Base-by-base conservation (phyloP, 352 stramenopile species). In the Sclerospora graminicola region DNA sequence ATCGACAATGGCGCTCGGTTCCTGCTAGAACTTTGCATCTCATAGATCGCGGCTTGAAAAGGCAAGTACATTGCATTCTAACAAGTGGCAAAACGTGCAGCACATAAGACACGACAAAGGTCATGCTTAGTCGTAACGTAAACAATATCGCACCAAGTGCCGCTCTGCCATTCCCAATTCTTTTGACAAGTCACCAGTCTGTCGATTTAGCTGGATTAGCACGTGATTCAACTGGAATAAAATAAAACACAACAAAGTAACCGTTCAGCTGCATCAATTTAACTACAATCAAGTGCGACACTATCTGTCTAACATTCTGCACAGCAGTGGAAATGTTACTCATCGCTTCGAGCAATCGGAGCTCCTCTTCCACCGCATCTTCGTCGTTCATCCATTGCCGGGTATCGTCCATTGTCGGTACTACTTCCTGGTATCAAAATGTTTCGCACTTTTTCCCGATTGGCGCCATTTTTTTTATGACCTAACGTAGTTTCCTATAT, bases 21-120 rank as follows among this genome's bases (percentile, higher is more conserved):
- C 21, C 32, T 24, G 51, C 16, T 63, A 20, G 36, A 45, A 53
- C 54, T 75, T 48, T 79, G 66, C 45, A 79, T 68, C 29, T 65
- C 57, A 56, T 79, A 79, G 60, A 79, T 75, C 39, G 63, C 60
- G 5, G 66, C 60, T 50, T 79, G 66, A 40, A 79, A 79, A 2
- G 66, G 66, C 41, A 79, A 20, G 20, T 75, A 79, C 48, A 79
- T 28, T 8, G 66, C 63, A 31, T 75, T 79, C 66, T 79, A 31
- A 21, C 39, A 51, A 24, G 19, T 29, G 2, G 11, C 15, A 34
- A 41, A 10, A 20, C 21, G 45, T 13, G 48, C 15, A 33, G 18
- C 11, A 20, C n/a, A 8, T 57, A 7, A 53, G 21, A 14, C 8
- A 30, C 7, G 23, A 23, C 19, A 13, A 18, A 9, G 16, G 13